Evolutionary conservation across 2,329 filamentous ascomycete species (phyloP), one percentile per base, ranked within the genome.

Genomic region (Nigrospora oryzae): DNA sequence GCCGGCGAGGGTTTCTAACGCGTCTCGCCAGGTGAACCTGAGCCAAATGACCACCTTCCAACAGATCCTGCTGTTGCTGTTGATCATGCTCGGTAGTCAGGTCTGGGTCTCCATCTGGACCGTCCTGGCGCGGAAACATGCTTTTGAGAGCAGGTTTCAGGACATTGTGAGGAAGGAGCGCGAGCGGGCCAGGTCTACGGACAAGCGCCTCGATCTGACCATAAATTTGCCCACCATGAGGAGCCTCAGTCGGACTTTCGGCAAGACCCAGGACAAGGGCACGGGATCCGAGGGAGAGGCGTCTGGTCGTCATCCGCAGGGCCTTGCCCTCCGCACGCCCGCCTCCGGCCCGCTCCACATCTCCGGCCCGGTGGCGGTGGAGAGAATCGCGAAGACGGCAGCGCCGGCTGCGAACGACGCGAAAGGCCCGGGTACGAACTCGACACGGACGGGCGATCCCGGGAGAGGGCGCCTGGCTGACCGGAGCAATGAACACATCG

Each of bases 41-140:
- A 81, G 75, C 45, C 65, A 70, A 28, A 56, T 87, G 54, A 86
- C 79, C 35, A 81, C 76, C 0, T 83, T 81, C 56, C 84, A 88
- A 59, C 84, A 88, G 58, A 64, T 77, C 28, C 62, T 84, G 35
- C 67, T 88, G 11, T 84, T 81, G 53, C 47, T 81, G 4, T 66
- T 86, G 36, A 82, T 87, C 49, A 67, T 86, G 38, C 58, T 84
- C 7, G 84, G 84, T 2, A 81, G 80, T 44, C 70, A 77, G 12
- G 77, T 86, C n/a, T 79, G 81, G 56, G 79, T 87, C 2, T 83
- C 77, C 1, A 75, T 77, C 32, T 78, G 75, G 50, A 83, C 84
- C 3, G 73, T 87, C 3, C 62, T 74, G 39, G 71, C 81, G 8
- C 69, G 83, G 35, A 78, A 74, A 53, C 66, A 69, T 46, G 78